Evolutionary conservation across 768 basidiomycete species (phyloP).

Genomic region (Tricholoma furcatifolium): DNA sequence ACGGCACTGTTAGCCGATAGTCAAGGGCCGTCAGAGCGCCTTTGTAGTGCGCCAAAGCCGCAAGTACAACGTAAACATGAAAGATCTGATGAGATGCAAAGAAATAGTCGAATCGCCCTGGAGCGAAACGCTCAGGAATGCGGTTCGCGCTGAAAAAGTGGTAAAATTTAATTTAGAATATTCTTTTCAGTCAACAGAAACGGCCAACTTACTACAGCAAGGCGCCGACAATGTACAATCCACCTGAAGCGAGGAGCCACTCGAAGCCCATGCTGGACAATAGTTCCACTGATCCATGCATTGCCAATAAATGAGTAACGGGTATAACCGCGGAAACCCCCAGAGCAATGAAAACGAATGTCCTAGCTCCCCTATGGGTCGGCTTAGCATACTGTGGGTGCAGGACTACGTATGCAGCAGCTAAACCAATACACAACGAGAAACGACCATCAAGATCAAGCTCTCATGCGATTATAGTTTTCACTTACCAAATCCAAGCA

Average conservation of each 20-base stretch:
- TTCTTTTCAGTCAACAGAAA: slow-evolving; percentile 17
- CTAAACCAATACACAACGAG: slow-evolving; percentile 29
- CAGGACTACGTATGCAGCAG: slow-evolving; percentile 73
- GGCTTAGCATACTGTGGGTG: slow-evolving; percentile 77
- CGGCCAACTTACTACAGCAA: slow-evolving; percentile 69
- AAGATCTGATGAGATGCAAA: slow-evolving; percentile 89
- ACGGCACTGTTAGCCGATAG: slow-evolving; percentile 50
- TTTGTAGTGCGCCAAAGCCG: slow-evolving; percentile 66
- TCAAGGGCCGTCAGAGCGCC: slow-evolving; percentile 55
- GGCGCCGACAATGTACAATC: slow-evolving; percentile 77
- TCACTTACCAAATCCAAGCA: slow-evolving; percentile 58
- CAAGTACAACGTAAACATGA: slow-evolving; percentile 75
- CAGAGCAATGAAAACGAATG: slow-evolving; percentile 74
- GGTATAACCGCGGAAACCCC: slow-evolving; percentile 73
- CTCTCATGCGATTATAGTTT: slow-evolving; percentile 22
- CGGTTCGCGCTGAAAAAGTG: slow-evolving; percentile 67
- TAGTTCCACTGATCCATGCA: slow-evolving; percentile 56
- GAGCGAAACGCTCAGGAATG: slow-evolving; percentile 72
- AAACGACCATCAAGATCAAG: slow-evolving; percentile 9
- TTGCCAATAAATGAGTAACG: slow-evolving; percentile 57
- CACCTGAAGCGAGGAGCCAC: slow-evolving; percentile 70
- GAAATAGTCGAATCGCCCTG: slow-evolving; percentile 79
- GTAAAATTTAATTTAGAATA: slow-evolving; percentile 15
- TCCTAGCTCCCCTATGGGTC: slow-evolving; percentile 73
- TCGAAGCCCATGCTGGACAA: slow-evolving; percentile 64